Evolutionary conservation across 129 eudicot species (phyloP).

Genomic region (Flaveria linearis): DNA sequence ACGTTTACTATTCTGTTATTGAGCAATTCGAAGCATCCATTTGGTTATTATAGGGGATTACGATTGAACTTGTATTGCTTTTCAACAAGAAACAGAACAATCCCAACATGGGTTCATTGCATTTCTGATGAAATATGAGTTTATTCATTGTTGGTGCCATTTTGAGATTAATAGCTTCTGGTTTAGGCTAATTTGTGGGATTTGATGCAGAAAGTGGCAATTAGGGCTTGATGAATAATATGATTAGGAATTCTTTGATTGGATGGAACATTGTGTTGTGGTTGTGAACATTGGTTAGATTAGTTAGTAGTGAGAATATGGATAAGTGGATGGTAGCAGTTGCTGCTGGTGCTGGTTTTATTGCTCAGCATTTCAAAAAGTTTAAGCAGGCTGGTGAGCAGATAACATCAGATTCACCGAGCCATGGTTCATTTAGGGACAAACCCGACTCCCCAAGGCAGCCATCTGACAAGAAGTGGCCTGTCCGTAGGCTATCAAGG

Average conservation of each 20-base stretch:
- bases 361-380: conserved; percentile 69
- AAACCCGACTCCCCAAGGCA: conserved; percentile 30
- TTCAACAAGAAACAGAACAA: conserved; percentile 5
- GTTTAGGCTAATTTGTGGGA: no score
- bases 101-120: neutral
- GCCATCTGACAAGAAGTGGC: conserved; percentile 36
- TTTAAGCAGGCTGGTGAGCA: conserved; percentile 33
- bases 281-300: conserved; percentile 35
- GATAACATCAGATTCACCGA: conserved; percentile 32
- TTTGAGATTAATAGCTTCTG: neutral
- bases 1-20: neutral
- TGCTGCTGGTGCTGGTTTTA: conserved; percentile 82
- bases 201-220: neutral
- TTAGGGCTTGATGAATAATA: conserved; percentile 18
- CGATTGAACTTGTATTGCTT: neutral
- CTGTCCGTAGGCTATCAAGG: conserved; percentile 18
- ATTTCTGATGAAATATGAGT: no score
- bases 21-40: conserved; percentile 8
- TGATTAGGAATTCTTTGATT: conserved; percentile 6
- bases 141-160: no score
- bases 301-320: conserved; percentile 41
- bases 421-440: conserved; percentile 28
- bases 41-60: neutral
- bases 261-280: conserved; percentile 14
- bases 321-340: conserved; percentile 82